Evolutionary conservation across 352 stramenopile genomes (phyloP), one percentile per base, ranked within the genome.

Genomic region (Blastocystis sp.): DNA sequence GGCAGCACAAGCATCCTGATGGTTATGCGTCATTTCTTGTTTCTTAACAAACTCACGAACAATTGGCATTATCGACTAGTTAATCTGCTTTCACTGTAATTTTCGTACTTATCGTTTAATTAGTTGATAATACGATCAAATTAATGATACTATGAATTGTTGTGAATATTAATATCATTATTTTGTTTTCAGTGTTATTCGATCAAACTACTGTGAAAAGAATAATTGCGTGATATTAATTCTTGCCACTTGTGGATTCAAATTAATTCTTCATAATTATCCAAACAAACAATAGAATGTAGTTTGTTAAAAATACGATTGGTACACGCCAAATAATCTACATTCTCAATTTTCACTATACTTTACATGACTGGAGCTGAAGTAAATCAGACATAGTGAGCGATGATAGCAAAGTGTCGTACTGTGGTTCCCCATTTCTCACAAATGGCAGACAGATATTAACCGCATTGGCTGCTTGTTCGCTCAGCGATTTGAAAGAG

Each of bases 1-100:
- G 94, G 94, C 94, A 96, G 90, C 92, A 90, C 55, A 90, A 93
- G 45, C 95, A 97, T 91, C 94, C 94, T 5, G 93, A 95, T 88
- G 94, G 94, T 26, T 97, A 93, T 82, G 41, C 34, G 39, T 56
- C 18, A 18, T 56, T 9, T 9, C 9, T 56, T 56, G 50, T 56
- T 56, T 56, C 9, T 56, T 56, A 18, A 56, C 9, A 56, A 56
- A n/a, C 13, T 13, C 20, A 59, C 20, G 20, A 13, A n/a, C 11
- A 59, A 59, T n/a, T 59, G 50, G 20, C 20, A n/a, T 13, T 59
- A 59, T 59, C 3, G 1, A n/a, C 13, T n/a, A 59, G 20, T n/a
- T n/a, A 0, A 59, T 59, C 11, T 0, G 20, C 3, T 59, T 59
- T 13, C 20, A n/a, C 1, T 59, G 13, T 1, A 59, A 59, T 59